A percentile compares a stretch with the other conserved stretches of the same genome.
Conservation (phyloP, 2,329 filamentous ascomycete genomes). For the Basipetospora chlamydospora region DNA sequence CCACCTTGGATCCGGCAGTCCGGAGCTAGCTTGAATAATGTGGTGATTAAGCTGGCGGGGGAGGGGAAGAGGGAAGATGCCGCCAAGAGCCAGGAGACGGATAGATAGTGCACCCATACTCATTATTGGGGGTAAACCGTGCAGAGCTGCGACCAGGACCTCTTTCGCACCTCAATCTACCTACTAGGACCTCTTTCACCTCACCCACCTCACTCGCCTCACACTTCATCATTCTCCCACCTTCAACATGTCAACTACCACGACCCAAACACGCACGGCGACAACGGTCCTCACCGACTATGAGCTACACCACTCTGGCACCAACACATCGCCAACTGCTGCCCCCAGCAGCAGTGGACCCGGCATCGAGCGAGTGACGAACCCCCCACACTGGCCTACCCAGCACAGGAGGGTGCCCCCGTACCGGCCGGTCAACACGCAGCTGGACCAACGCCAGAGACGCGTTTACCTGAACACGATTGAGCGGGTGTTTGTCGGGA, state of each 20-base stretch:
- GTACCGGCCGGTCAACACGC: conserved; percentile 11
- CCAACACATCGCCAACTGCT: conserved; percentile 6
- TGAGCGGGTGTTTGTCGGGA: conserved; percentile 11
- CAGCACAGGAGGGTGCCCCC: conserved; percentile 12
- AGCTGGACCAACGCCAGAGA: conserved; percentile 10
- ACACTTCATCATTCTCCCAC: conserved; percentile 1
- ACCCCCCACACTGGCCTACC: conserved; percentile 11
- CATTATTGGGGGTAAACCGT: too few species aligned
- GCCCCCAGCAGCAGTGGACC: background rate
- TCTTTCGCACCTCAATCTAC: too few species aligned
- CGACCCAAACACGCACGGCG: conserved; percentile 20
- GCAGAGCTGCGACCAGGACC: too few species aligned
- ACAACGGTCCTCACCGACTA: conserved; percentile 27
- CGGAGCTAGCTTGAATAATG: too few species aligned
- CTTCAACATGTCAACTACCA: conserved; percentile 15
- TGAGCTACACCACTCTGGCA: conserved; percentile 26
- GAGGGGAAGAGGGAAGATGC: too few species aligned
- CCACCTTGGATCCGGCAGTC: background rate
- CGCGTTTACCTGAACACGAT: conserved; percentile 8
- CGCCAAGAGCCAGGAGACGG: too few species aligned
- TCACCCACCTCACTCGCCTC: too few species aligned
- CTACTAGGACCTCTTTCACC: too few species aligned
- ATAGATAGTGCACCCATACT: too few species aligned
- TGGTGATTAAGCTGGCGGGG: too few species aligned
- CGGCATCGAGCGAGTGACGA: background rate